Evolutionary conservation across 2,329 filamentous ascomycete species (phyloP).

Genomic region (Curvularia spicifera): DNA sequence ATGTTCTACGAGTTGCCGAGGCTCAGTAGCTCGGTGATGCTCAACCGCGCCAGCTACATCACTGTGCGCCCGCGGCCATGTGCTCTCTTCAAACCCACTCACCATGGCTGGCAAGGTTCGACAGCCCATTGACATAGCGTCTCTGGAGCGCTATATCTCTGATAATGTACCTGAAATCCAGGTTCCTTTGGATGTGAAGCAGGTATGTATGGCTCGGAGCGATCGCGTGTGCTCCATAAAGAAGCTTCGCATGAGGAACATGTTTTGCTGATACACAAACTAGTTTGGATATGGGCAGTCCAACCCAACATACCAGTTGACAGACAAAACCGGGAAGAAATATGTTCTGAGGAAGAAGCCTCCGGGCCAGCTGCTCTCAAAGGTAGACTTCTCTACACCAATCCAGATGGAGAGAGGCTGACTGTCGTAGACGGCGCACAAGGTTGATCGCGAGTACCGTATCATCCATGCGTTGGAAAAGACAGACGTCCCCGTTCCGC

Average conservation of each 20-base stretch:
- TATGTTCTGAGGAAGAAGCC: conserved; percentile 98
- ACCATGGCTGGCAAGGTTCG: conserved; percentile 84
- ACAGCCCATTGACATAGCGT: conserved; percentile 84
- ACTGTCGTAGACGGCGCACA: conserved; percentile 76
- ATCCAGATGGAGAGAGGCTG: neutral
- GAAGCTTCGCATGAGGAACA: neutral
- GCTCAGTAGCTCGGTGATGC: conserved; percentile 16
- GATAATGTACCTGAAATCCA: conserved; percentile 82
- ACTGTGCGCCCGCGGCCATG: conserved; percentile 22
- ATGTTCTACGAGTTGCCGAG: conserved; percentile 20
- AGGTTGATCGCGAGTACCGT: conserved; percentile 93
- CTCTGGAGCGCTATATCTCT: conserved; percentile 79
- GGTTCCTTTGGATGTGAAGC: conserved; percentile 84
- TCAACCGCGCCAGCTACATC: conserved; percentile 25
- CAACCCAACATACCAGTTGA: conserved; percentile 95
- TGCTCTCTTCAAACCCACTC: conserved; percentile 20
- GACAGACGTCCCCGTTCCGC: conserved; percentile 86
- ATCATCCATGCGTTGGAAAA: conserved; percentile 81
- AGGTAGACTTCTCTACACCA: conserved; percentile 18
- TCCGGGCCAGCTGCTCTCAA: conserved; percentile 86
- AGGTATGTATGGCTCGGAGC: conserved; percentile 62
- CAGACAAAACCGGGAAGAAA: conserved; percentile 68
- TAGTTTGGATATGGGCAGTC: conserved; percentile 97
- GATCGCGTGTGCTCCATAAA: neutral
- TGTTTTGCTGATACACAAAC: conserved; percentile 12